Base-by-base conservation (phyloP, 202 grass and related monocot species). In the Cymbopogon flexuosus region DNA sequence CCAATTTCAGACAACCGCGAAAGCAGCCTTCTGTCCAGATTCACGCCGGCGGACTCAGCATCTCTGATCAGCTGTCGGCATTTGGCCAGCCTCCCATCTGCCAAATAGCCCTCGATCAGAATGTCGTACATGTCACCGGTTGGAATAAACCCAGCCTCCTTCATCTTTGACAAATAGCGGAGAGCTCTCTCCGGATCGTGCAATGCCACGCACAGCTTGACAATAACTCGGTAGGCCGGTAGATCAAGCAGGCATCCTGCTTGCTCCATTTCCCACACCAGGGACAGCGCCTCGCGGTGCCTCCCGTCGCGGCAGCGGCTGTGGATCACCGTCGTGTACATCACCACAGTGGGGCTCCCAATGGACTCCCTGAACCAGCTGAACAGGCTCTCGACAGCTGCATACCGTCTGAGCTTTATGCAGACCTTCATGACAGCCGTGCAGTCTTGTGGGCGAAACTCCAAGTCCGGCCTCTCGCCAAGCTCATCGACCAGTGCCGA, bases 231-330 rank as follows among this genome's bases (percentile, higher is more conserved):
- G 68, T 93, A 98, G 9, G 87, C 96, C 1, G 92, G 96, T 60
- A 98, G 82, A 82, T 98, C 96, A n/a, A 98, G 81, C 47, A 86
- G 88, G 37, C 82, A 91, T 34, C 72, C 56, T 4, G 78, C 85
- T 11, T 79, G 84, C 73, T 98, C 92, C 88, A 98, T 89, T 51
- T 98, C 92, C 96, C 96, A 98, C 6, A 89, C 88, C 70, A 95
- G 84, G 42, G 88, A 81, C 82, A 95, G 34, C 0, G 85, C 95
- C 49, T 98, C 95, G 7, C 88, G 80, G 80, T 91, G 86, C 76
- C 56, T 86, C 42, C 74, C 78, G 1, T 86, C 73, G 0, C 88
- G 93, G 51, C 83, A 91, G 16, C 88, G 83, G 81, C 96, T 89
- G 40, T 98, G 86, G 49, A 98, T 85, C 68, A 95, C 86, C 5